Evolutionary conservation across 306 rosid genomes (phyloP).

Genomic region (Prunus davidiana): DNA sequence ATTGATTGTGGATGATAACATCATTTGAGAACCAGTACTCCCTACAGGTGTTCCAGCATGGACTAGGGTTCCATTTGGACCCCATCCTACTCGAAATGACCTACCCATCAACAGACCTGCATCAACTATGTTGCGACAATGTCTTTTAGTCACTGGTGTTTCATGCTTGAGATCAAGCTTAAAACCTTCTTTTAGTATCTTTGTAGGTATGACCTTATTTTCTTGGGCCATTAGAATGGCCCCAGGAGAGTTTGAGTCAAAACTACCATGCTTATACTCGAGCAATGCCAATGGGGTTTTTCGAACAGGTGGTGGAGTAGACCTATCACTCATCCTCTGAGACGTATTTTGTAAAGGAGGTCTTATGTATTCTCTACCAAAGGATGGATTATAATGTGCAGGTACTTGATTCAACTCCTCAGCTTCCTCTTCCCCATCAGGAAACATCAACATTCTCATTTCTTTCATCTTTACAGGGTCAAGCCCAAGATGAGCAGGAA

Average conservation of each 20-base stretch:
- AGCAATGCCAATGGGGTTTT: conserved; percentile 88
- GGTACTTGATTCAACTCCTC: conserved; percentile 40
- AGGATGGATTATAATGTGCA: conserved; percentile 35
- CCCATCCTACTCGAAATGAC: conserved; percentile 98
- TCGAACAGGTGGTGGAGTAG: conserved; percentile 58
- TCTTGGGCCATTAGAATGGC: conserved; percentile 83
- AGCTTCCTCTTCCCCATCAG: conserved; percentile 43
- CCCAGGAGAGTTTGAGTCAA: conserved; percentile 66
- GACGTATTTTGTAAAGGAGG: conserved; percentile 49
- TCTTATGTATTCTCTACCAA: conserved; percentile 47
- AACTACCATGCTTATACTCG: conserved; percentile 74
- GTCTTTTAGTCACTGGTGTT: conserved; percentile 58
- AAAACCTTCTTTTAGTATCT: conserved; percentile 71
- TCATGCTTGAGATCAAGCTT: conserved; percentile 66
- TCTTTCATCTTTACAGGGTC: conserved; percentile 90
- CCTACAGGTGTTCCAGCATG: conserved; percentile 75
- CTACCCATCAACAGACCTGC: conserved; percentile 96
- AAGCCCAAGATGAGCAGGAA: conserved; percentile 93
- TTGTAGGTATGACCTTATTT: conserved; percentile 54
- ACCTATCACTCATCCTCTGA: conserved; percentile 38
- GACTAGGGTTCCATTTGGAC: conserved; percentile 89
- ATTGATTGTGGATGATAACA: conserved; percentile 71
- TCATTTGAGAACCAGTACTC: conserved; percentile 40
- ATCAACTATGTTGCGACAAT: conserved; percentile 77
- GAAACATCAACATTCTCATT: conserved; percentile 90